Evolutionary conservation across 2,329 filamentous ascomycete species (phyloP).

Genomic region (Cladorrhinum sp.): DNA sequence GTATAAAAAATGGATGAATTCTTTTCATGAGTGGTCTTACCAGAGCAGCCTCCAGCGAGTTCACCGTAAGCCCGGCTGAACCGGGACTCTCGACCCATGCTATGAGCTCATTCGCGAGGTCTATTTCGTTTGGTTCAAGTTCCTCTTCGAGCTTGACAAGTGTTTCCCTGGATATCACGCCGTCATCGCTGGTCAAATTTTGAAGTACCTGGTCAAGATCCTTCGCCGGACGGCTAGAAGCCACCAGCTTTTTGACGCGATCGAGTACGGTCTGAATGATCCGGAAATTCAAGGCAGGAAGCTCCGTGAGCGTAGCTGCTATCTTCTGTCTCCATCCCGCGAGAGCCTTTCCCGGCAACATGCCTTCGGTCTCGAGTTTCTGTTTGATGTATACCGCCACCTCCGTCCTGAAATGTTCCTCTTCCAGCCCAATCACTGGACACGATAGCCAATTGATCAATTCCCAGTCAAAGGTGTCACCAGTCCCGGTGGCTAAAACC

Average conservation of each 20-base stretch:
- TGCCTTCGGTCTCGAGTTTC: neutral
- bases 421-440: neutral
- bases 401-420: neutral
- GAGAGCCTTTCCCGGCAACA: neutral
- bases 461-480: neutral
- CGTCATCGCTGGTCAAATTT: neutral
- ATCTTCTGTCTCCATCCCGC: neutral
- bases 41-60: neutral
- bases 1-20: no score
- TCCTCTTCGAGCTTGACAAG: neutral
- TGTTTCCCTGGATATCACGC: neutral
- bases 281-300: neutral
- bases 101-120: conserved; percentile 3
- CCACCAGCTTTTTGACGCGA: neutral
- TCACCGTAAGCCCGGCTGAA: no score
- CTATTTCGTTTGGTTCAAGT: neutral
- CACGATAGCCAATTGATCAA: neutral
- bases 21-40: no score
- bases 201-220: neutral
- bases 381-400: neutral
- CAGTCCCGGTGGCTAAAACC: neutral
- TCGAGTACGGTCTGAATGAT: neutral
- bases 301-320: neutral
- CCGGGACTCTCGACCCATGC: neutral
- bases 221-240: neutral